phyloP scores from a whole-genome alignment of 2,329 filamentous ascomycete species.

The Fusarium sambucinum region DNA sequence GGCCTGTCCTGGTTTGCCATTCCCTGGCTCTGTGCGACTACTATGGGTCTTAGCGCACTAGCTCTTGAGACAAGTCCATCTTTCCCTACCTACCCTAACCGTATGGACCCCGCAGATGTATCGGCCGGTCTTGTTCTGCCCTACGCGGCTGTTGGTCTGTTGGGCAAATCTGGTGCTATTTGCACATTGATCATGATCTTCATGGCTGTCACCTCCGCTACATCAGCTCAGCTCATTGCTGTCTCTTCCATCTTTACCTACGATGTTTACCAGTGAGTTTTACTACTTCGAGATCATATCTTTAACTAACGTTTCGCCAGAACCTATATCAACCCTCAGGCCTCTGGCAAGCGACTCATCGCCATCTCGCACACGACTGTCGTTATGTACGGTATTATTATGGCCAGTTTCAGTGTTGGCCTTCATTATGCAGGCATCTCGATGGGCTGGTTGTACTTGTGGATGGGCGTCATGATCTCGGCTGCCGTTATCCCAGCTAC shows the following conservation, averaged over 20 bases:
- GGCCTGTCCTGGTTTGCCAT: slow-evolving; percentile 94
- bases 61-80: slow-evolving; percentile 70
- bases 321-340: slow-evolving; percentile 74
- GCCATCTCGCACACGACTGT: slow-evolving; percentile 83
- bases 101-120: slow-evolving; percentile 67
- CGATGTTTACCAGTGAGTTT: slow-evolving; percentile 29
- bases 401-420: slow-evolving; percentile 82
- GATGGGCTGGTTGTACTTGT: slow-evolving; percentile 89
- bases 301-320: not conserved
- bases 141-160: slow-evolving; percentile 83
- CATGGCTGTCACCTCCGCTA: slow-evolving; percentile 82
- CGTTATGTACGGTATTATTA: slow-evolving; percentile 76
- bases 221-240: slow-evolving; percentile 85
- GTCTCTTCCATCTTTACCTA: slow-evolving; percentile 79
- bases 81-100: slow-evolving; percentile 63
- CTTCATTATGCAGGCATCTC: slow-evolving; percentile 80
- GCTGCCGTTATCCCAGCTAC: slow-evolving; percentile 86
- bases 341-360: slow-evolving; percentile 81
- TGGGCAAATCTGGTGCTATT: slow-evolving; percentile 60
- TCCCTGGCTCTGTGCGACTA: slow-evolving; percentile 89
- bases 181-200: slow-evolving; percentile 46
- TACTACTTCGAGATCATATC: rapidly evolving
- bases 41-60: slow-evolving; percentile 85
- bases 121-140: slow-evolving; percentile 86
- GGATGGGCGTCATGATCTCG: slow-evolving; percentile 93